phyloP scores from a whole-genome alignment of 78 protist species.

The Polysphondylium violaceum region DNA sequence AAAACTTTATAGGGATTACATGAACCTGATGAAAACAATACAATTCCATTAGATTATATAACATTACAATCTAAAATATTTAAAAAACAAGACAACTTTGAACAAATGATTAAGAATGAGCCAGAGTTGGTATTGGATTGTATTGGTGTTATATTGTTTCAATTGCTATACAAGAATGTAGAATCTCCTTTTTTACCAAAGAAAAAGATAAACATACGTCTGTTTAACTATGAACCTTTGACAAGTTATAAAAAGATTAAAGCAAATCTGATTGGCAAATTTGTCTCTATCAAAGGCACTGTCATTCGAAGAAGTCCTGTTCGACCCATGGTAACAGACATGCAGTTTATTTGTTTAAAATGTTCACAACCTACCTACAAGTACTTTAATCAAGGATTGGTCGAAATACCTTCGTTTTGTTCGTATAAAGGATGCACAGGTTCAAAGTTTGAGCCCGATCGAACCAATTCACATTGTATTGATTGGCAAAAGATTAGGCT shows the following conservation, averaged over 20 bases:
- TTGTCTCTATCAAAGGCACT: constrained; percentile 91
- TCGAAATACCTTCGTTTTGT: constrained; percentile 59
- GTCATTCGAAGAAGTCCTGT: constrained; percentile 93
- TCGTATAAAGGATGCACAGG: constrained; percentile 57
- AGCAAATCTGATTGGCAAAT: constrained; percentile 55
- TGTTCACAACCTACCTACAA: neutral
- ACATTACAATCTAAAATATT: constrained; percentile 13
- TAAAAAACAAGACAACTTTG: constrained; percentile 22
- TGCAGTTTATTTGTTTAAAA: constrained; percentile 75
- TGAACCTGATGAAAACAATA: constrained; percentile 64
- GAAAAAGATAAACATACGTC: constrained; percentile 37
- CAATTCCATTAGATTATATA: constrained; percentile 41
- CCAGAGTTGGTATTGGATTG: constrained; percentile 78
- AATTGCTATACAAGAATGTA: constrained; percentile 10
- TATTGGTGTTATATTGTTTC: constrained; percentile 52
- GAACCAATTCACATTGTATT: constrained; percentile 55
- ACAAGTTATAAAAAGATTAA: constrained; percentile 8
- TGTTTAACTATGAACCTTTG: constrained; percentile 34
- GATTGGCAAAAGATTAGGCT: constrained; percentile 94
- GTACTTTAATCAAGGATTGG: constrained; percentile 49
- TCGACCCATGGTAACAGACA: constrained; percentile 85
- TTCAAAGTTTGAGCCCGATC: constrained; percentile 74
- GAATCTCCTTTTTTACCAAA: constrained; percentile 8
- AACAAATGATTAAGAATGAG: constrained; percentile 15
- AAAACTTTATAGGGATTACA: constrained; percentile 11